phyloP scores from a whole-genome alignment of 2,329 filamentous ascomycete species.

The Daldinia sp. region DNA sequence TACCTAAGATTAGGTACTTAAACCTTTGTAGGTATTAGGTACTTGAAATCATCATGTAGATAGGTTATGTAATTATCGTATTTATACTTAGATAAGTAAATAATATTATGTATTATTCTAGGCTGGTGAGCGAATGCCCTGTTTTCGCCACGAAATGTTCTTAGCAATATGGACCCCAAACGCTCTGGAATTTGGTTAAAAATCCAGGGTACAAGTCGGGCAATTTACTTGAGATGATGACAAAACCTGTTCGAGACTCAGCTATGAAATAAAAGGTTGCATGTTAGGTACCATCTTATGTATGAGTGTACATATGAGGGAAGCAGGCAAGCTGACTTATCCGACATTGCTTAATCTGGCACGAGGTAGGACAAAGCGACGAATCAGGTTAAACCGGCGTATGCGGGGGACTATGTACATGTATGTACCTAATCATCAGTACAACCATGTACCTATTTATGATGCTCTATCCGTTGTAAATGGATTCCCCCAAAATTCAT shows the following conservation, averaged over 20 bases:
- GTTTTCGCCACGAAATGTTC: slow-evolving; percentile 20
- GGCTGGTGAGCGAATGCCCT: slow-evolving; percentile 1
- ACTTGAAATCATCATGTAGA: background rate
- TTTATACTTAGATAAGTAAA: background rate
- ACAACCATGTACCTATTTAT: background rate
- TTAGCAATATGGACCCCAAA: slow-evolving; percentile 13
- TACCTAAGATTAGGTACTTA: background rate
- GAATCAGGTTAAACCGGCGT: slow-evolving; percentile 35
- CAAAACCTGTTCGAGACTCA: slow-evolving; percentile 38
- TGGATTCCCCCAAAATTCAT: no score
- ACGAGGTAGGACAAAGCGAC: slow-evolving; percentile 43
- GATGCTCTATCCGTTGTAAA: no score
- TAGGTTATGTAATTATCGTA: background rate
- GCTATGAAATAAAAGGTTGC: background rate
- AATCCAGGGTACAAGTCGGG: slow-evolving; percentile 15
- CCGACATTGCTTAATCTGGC: slow-evolving; percentile 42
- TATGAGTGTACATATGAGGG: background rate
- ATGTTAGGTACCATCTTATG: background rate
- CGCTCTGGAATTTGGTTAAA: slow-evolving; percentile 32
- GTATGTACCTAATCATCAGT: slow-evolving; percentile 8
- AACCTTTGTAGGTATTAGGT: background rate
- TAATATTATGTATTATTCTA: background rate
- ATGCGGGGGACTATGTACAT: slow-evolving; percentile 17
- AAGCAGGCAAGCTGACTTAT: slow-evolving; percentile 22
- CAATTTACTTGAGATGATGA: slow-evolving; percentile 34